Percentiles rank a stretch among this genome's conserved stretches.
phyloP scores from a whole-genome alignment of 1,139 yeast genomes.

The Suhomyces coccinellae region DNA sequence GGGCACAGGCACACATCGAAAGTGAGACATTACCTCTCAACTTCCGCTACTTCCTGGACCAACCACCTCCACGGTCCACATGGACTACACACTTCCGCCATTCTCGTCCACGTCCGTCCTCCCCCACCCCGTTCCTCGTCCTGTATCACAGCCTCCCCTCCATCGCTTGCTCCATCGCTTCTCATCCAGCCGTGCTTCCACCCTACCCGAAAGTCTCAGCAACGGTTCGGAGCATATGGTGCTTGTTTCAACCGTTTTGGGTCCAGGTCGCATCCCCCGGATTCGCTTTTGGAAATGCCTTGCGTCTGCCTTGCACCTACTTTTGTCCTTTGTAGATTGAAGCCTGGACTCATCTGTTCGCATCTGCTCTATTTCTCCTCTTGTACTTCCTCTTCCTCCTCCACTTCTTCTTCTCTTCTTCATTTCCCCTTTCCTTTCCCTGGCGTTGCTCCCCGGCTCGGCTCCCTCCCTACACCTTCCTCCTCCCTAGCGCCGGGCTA shows the following conservation, averaged over 20 bases:
- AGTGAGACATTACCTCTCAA: too few species aligned
- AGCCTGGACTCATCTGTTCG: too few species aligned
- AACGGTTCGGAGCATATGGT: conserved; percentile 8
- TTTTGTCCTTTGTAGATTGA: too few species aligned
- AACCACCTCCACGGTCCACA: too few species aligned
- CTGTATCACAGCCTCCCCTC: not conserved
- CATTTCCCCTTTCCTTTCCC: not conserved
- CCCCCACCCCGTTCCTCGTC: not conserved
- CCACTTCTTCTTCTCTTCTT: not conserved
- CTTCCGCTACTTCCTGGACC: too few species aligned
- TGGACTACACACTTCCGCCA: too few species aligned
- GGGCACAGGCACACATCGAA: too few species aligned
- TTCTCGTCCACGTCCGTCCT: not conserved
- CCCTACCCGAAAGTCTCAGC: conserved; percentile 2
- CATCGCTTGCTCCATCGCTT: not conserved
- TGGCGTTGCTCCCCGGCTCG: too few species aligned
- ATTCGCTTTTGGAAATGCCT: not conserved
- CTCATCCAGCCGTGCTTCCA: conserved; percentile 1
- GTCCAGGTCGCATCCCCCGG: not conserved
- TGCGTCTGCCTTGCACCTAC: too few species aligned
- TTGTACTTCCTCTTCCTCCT: not conserved
- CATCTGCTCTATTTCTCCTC: too few species aligned
- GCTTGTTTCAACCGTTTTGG: conserved; percentile 5
- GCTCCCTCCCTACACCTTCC: not conserved
- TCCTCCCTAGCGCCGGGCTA: too few species aligned